Base-by-base conservation (phyloP, 352 stramenopile genomes). In the Plasmopara viticola region DNA sequence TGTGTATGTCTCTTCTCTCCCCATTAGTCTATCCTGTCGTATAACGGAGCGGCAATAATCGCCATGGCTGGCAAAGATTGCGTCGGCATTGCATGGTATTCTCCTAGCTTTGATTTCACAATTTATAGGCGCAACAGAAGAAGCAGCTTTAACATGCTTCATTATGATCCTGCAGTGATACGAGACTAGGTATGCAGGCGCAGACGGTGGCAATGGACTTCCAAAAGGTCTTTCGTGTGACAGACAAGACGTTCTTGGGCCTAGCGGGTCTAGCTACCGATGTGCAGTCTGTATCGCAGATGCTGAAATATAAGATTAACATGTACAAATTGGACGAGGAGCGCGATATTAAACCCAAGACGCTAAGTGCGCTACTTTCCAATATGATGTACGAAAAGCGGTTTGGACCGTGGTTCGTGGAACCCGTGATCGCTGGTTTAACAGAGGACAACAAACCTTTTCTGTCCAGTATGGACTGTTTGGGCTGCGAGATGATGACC, bases 21-120 rank as follows among this genome's bases (percentile, higher is more conserved):
- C 20, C 20, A 25, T 25, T 44, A 90, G 79, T 87, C 76, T 55
- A 95, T 95, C 51, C 68, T 95, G 53, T 95, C 96, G 67, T 99
- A 99, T 78, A 99, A 99, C 74, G 97, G 97, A 59, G 90, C 88
- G 46, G 97, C 96, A 47, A 97, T 99, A 56, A 97, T 99, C 64
- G 97, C 95, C 56, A 99, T 99, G 97, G 87, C 94, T 20, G 97
- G 97, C 56, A 98, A 99, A 70, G 92, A 99, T 74, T 99, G 97
- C 70, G 96, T 99, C 30, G 97, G 89, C 28, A 99, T 99, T 61
- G 96, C 95, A 41, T 94, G 85, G 86, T 95, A 68, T 48, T 63
- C 43, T 50, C 17, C 12, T 9, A 31, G 9, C 14, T 25, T 25
- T 25, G 20, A 25, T 25, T 25, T 25, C 20, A 25, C 20, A 25